Evolutionary conservation across 768 basidiomycete genomes (phyloP).

Genomic region (Mycena floridula): DNA sequence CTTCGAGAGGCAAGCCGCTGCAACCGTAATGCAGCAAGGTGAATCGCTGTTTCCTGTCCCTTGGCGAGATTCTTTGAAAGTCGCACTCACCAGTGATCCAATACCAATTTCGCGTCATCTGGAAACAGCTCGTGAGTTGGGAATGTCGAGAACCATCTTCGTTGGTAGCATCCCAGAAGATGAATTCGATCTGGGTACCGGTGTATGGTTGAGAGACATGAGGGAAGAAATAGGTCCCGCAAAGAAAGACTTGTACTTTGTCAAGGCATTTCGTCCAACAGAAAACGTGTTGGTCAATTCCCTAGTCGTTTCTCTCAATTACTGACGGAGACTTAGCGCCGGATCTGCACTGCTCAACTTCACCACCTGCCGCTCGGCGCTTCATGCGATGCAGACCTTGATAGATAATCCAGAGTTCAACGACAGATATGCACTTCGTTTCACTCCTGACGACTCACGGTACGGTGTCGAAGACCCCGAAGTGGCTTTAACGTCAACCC

Average conservation of each 20-base stretch:
- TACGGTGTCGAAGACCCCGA: too few relatives aligned
- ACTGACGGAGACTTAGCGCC: too few relatives aligned
- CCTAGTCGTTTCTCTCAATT: too few relatives aligned
- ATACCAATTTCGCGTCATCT: not conserved
- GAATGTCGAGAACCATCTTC: not conserved
- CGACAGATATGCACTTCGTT: too few relatives aligned
- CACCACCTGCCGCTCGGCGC: too few relatives aligned
- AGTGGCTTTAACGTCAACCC: too few relatives aligned
- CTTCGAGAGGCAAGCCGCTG: not conserved
- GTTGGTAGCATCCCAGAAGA: not conserved
- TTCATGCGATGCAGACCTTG: too few relatives aligned
- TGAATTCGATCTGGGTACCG: not conserved
- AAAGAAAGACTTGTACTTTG: not conserved
- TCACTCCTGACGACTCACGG: too few relatives aligned
- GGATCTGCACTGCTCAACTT: too few relatives aligned
- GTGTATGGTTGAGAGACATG: not conserved
- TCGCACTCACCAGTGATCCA: not conserved
- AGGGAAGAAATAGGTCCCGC: not conserved
- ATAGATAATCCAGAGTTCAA: too few relatives aligned
- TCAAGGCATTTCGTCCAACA: too few relatives aligned
- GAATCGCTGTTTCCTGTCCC: not conserved
- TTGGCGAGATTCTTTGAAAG: not conserved
- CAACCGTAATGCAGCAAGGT: not conserved
- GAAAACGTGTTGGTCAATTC: too few relatives aligned
- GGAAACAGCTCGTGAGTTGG: not conserved